Base-by-base conservation (phyloP, 2,329 filamentous ascomycete genomes). In the Aspergillus versicolor region DNA sequence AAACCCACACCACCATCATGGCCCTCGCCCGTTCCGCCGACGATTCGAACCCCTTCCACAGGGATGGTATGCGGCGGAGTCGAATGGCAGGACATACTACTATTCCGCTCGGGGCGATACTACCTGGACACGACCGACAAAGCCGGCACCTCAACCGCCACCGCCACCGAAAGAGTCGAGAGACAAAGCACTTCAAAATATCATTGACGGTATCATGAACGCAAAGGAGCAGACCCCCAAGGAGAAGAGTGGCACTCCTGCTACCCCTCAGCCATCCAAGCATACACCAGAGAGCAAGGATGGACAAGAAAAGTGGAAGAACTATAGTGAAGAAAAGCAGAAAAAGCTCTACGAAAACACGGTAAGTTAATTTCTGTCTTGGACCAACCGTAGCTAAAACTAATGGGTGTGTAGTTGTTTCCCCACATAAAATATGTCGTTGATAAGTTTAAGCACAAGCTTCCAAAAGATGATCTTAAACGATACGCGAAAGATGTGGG, bases 281-380 rank as follows among this genome's bases (percentile, higher is more conserved):
- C 75, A 78, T 4, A 81, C 81, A 45, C 83, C 88, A 27, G 74
- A 75, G 34, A 74, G 71, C 61, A 77, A 73, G 59, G 72, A 73
- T 59, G 67, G 67, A 8, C 70, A 75, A 21, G 79, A 80, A 43
- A 81, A 81, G 47, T 81, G 80, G 64, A 81, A 79, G 67, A 80
- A 76, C 51, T 77, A 78, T 58, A 73, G 75, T 54, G 72, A 80
- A 64, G 92, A 97, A 63, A 97, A 97, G 76, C 91, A 94, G 75
- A 95, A 92, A 84, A 96, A 91, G 78, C 82, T 96, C 2, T 97
- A 97, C 67, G 92, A 97, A 73, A 92, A 92, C 70, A 96, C 92
- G 51, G 91, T 95, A 81, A 73, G 90, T 27, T 17, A 30, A 9
- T 12, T 21, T 6, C 8, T 4, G 38, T 41, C 3, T 43, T n/a